Percentiles rank a stretch among this genome's conserved stretches.
These are phyloP conservation scores for Centrapalus pauciflorus DNA, from an alignment of 129 eudicot genomes.

Conservation along the genomic window DNA sequence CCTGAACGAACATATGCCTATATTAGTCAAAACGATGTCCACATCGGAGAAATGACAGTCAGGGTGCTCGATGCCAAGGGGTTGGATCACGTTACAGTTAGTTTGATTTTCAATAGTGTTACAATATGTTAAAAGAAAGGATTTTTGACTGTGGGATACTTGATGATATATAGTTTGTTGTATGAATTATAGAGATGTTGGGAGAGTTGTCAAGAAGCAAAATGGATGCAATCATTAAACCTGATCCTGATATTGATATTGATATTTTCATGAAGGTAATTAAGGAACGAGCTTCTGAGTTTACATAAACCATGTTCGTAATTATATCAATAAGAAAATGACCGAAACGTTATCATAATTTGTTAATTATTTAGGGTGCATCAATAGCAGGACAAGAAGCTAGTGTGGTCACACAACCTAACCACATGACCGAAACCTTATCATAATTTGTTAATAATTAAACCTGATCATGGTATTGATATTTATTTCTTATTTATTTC, in stretches of 20 bases:
- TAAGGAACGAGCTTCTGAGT: not conserved
- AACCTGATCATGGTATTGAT: no score
- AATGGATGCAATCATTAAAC: conserved; percentile 66
- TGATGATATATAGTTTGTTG: not conserved
- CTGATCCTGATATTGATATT: conserved; percentile 76
- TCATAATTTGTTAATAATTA: no score
- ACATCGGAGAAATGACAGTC: conserved; percentile 64
- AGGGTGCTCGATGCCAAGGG: conserved; percentile 68
- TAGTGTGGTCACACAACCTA: conserved; percentile 55
- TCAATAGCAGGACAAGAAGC: conserved; percentile 66
- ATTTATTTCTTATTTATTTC: no score
- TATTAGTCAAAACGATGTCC: conserved; percentile 60
- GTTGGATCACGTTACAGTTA: no score
- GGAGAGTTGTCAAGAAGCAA: conserved; percentile 66
- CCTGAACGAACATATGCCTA: conserved; percentile 61
- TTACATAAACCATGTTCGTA: not conserved
- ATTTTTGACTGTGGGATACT: not conserved
- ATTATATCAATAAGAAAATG: not conserved
- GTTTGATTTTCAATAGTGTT: not conserved
- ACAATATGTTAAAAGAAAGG: not conserved
- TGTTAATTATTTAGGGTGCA: conserved; percentile 42
- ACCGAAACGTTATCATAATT: not conserved
- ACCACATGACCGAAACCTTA: no score
- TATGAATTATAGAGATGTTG: conserved; percentile 42
- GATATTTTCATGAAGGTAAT: conserved; percentile 90